Conservation (phyloP, 441 rosid species). For the Syzygium syzygioides region DNA sequence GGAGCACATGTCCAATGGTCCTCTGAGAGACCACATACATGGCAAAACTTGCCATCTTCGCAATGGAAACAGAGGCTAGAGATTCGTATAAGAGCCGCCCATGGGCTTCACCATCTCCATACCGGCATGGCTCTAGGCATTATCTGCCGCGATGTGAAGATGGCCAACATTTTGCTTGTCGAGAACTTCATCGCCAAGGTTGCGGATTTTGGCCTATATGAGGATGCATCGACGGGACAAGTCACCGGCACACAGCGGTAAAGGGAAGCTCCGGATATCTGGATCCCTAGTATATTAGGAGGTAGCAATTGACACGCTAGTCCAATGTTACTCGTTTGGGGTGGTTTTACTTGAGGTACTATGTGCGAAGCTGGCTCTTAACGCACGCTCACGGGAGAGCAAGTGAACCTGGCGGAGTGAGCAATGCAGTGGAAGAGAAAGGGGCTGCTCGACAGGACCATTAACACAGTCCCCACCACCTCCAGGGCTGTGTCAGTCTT, state of each 20-base stretch:
- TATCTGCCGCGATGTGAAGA: conserved; percentile 80
- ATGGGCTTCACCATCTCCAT: conserved; percentile 83
- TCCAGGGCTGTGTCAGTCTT: conserved; percentile 54
- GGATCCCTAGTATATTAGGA: conserved; percentile 81
- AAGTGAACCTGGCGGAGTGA: conserved; percentile 90
- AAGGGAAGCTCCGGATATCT: conserved; percentile 86
- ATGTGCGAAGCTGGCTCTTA: conserved; percentile 75
- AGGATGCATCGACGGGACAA: conserved; percentile 70
- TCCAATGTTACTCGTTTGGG: conserved; percentile 87
- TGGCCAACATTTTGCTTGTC: conserved; percentile 78
- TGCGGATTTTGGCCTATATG: conserved; percentile 82
- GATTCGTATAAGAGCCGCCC: conserved; percentile 77
- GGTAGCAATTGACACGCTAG: conserved; percentile 77
- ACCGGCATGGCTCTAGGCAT: conserved; percentile 90
- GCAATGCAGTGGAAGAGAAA: conserved; percentile 92
- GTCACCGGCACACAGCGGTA: conserved; percentile 81
- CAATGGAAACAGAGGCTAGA: conserved; percentile 85
- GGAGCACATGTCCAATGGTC: conserved; percentile 89
- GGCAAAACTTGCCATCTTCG: conserved; percentile 50
- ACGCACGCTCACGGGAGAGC: conserved; percentile 59
- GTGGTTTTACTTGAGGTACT: conserved; percentile 77
- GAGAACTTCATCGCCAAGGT: conserved; percentile 87
- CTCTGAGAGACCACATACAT: conserved; percentile 75
- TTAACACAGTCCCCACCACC: conserved; percentile 42
- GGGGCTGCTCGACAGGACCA: conserved; percentile 69